phyloP scores from a whole-genome alignment of 2,329 filamentous ascomycete species.

The Neonectria ditissima region DNA sequence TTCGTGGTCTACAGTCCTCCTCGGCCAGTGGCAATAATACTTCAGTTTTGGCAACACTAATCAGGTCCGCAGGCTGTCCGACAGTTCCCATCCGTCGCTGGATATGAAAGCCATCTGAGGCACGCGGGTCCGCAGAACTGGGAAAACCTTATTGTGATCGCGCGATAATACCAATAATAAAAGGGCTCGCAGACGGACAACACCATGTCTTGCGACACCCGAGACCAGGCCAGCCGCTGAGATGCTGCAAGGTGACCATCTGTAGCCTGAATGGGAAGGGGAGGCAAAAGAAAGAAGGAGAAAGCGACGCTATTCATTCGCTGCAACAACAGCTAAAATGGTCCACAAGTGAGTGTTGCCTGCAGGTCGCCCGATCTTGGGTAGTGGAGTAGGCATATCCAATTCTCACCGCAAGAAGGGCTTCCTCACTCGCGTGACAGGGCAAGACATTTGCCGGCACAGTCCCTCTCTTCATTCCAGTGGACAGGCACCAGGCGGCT shows the following conservation, averaged over 20 bases:
- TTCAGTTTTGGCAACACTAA: neutral
- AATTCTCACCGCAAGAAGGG: slow-evolving; percentile 28
- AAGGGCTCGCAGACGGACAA: neutral
- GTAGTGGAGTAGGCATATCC: slow-evolving; percentile 13
- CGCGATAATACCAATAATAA: too few species aligned
- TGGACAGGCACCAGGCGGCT: slow-evolving; percentile 4
- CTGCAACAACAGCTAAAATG: slow-evolving; percentile 4
- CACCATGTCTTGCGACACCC: neutral
- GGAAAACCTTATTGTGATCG: neutral
- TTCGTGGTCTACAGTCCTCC: neutral
- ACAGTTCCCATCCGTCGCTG: neutral
- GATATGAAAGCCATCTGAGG: neutral
- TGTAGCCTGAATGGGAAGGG: neutral
- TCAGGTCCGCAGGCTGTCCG: neutral
- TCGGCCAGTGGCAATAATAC: neutral
- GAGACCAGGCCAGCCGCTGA: slow-evolving; percentile 1
- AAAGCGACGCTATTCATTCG: slow-evolving; percentile 6
- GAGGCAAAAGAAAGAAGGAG: neutral
- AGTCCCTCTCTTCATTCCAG: neutral
- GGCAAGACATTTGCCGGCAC: slow-evolving; percentile 18
- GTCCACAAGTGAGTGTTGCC: too few species aligned
- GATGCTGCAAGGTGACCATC: neutral
- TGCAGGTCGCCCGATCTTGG: slow-evolving; percentile 23
- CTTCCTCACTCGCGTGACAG: slow-evolving; percentile 28
- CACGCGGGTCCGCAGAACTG: neutral